These are phyloP conservation scores for Kluyveromyces starmeri DNA, from an alignment of 805 yeast species.

Conservation along the genomic window DNA sequence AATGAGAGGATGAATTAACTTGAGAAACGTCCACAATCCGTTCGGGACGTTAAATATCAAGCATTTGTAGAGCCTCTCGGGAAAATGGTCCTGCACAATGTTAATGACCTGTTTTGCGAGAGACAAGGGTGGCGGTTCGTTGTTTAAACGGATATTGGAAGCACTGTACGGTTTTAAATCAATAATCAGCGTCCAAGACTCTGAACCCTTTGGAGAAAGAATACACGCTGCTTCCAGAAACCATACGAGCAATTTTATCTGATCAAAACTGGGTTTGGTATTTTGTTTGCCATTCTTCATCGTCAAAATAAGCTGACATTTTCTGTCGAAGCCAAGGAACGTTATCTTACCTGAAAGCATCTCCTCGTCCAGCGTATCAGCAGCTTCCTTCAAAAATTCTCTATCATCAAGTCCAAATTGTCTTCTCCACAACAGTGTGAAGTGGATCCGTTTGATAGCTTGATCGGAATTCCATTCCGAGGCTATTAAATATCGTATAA, in stretches of 20 bases:
- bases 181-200: slow-evolving; percentile 43
- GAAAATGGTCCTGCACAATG: slow-evolving; percentile 49
- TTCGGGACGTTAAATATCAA: slow-evolving; percentile 48
- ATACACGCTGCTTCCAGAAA: slow-evolving; percentile 47
- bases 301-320: slow-evolving; percentile 44
- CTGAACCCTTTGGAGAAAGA: slow-evolving; percentile 52
- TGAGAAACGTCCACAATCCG: slow-evolving; percentile 48
- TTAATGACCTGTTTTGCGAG: slow-evolving; percentile 42
- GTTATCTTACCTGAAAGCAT: slow-evolving; percentile 46
- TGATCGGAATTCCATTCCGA: slow-evolving; percentile 40
- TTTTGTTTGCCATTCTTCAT: slow-evolving; percentile 48
- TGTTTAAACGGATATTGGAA: slow-evolving; percentile 32
- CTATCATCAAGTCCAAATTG: slow-evolving; percentile 40
- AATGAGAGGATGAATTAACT: slow-evolving; percentile 47
- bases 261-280: slow-evolving; percentile 42
- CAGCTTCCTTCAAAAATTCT: slow-evolving; percentile 26
- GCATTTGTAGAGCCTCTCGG: slow-evolving; percentile 48
- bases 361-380: slow-evolving; percentile 38
- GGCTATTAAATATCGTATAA: slow-evolving; percentile 43
- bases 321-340: slow-evolving; percentile 46
- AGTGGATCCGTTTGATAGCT: slow-evolving; percentile 38
- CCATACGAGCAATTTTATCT: slow-evolving; percentile 48
- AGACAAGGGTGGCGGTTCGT: slow-evolving; percentile 36
- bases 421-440: slow-evolving; percentile 47
- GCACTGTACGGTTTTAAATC: slow-evolving; percentile 42